Conservation (phyloP, 116 monocot genomes). For the Zostera marina region DNA sequence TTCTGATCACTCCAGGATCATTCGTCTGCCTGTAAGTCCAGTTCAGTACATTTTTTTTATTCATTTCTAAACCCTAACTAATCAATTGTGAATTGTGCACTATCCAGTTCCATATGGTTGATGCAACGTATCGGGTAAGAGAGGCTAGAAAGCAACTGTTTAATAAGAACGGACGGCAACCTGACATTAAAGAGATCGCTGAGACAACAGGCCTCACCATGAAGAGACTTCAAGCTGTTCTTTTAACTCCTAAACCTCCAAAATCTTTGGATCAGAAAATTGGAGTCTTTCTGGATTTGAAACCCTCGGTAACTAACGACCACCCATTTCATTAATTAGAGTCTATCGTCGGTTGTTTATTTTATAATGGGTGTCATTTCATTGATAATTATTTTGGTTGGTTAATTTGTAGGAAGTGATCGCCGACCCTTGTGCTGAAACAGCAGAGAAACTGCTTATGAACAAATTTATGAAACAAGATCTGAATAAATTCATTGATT, state of each 20-base stretch:
- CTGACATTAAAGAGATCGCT: conserved; percentile 49
- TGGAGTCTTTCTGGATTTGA: conserved; percentile 46
- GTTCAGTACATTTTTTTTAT: too few relatives aligned
- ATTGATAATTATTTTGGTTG: neutral
- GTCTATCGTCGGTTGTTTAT: too few relatives aligned
- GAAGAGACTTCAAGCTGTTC: conserved; percentile 54
- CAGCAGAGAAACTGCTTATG: conserved; percentile 49
- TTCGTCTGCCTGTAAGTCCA: conserved; percentile 66
- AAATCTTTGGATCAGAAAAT: conserved; percentile 68
- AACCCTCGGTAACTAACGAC: conserved; percentile 41
- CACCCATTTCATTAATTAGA: too few relatives aligned
- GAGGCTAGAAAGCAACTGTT: conserved; percentile 74
- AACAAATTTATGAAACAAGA: conserved; percentile 63
- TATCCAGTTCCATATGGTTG: conserved; percentile 76
- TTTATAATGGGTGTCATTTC: too few relatives aligned
- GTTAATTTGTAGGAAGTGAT: conserved; percentile 44
- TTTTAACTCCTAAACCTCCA: conserved; percentile 62
- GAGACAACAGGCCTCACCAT: conserved; percentile 56
- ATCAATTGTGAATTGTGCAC: too few relatives aligned
- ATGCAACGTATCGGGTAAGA: conserved; percentile 68
- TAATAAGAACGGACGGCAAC: conserved; percentile 42
- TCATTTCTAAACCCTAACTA: too few relatives aligned
- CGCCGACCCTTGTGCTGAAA: conserved; percentile 50
- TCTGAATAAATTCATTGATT: conserved; percentile 60
- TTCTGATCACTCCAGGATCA: conserved; percentile 76